phyloP scores from a whole-genome alignment of 164 flowering plant genomes.

The Vitis labrusca region DNA sequence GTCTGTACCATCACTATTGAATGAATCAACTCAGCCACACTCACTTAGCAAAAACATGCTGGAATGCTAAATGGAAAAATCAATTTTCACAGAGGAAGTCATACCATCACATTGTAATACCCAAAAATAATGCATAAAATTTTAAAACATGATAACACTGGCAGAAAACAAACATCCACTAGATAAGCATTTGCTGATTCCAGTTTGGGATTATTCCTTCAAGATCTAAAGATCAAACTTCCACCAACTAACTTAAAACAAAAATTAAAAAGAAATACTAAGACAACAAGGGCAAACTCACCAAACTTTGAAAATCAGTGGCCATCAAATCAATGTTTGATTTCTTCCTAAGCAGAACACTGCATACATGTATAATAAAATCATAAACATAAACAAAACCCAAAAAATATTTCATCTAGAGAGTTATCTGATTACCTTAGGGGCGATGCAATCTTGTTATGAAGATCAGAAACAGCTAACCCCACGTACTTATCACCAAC shows the following conservation, averaged over 20 bases:
- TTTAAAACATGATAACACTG: no score
- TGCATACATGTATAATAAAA: constrained; percentile 29
- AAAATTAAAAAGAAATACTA: neutral
- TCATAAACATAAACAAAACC: neutral
- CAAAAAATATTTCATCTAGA: neutral
- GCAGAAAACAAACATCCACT: no score
- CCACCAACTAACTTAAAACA: neutral
- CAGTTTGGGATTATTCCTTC: no score
- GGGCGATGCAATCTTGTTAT: constrained; percentile 65
- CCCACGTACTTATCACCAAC: constrained; percentile 89
- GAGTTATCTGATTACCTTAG: constrained; percentile 43
- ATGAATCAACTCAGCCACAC: no score
- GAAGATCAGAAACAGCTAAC: constrained; percentile 70
- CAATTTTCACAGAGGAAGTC: no score
- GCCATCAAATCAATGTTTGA: constrained; percentile 67
- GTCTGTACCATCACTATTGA: no score
- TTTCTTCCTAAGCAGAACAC: constrained; percentile 73
- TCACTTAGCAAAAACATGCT: no score
- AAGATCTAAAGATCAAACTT: neutral
- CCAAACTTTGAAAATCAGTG: constrained; percentile 70
- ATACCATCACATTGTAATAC: no score
- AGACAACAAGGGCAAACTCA: constrained; percentile 27
- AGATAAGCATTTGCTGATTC: no score
- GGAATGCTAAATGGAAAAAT: no score
- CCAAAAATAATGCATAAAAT: no score